Evolutionary conservation across 2,329 filamentous ascomycete genomes (phyloP).

Genomic region (Curvularia sp.): DNA sequence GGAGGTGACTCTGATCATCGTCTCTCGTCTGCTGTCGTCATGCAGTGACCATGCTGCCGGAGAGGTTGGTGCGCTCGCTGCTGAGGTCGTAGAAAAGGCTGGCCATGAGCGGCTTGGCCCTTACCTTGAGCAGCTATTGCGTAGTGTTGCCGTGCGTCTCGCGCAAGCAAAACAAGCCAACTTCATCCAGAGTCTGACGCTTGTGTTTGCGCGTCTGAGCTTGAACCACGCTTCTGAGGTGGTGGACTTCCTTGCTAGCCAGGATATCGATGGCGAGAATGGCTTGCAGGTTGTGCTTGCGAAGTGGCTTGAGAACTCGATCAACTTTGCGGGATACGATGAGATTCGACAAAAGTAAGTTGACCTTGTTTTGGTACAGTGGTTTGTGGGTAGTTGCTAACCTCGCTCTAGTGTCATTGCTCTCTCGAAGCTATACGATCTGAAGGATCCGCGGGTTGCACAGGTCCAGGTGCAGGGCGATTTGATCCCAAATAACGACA

Average conservation of each 20-base stretch:
- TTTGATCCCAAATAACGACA: conserved; percentile 74
- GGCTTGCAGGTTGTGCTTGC: conserved; percentile 88
- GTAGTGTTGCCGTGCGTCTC: conserved; percentile 85
- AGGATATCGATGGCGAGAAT: conserved; percentile 78
- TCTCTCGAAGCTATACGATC: conserved; percentile 85
- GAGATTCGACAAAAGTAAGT: conserved; percentile 93
- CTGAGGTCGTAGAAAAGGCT: conserved; percentile 93
- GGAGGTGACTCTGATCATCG: conserved; percentile 87
- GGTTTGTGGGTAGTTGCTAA: conserved; percentile 19
- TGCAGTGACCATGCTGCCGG: conserved; percentile 88
- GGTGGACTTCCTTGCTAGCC: conserved; percentile 85
- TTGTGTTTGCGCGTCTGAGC: conserved; percentile 92
- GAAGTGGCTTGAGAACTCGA: conserved; percentile 97
- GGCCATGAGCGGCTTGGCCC: conserved; percentile 89
- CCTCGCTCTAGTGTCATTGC: conserved; percentile 74
- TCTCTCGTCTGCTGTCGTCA: conserved; percentile 86
- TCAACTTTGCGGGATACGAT: conserved; percentile 97
- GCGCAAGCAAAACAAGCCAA: conserved; percentile 81
- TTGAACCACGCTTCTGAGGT: conserved; percentile 86
- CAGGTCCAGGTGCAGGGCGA: conserved; percentile 91
- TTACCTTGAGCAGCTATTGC: conserved; percentile 84
- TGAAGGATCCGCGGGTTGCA: conserved; percentile 80
- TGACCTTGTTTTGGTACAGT: background rate
- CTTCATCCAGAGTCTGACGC: conserved; percentile 93
- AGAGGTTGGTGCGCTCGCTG: conserved; percentile 94